Conservation (phyloP, 805 yeast genomes). For the baker's yeast (Saccharomyces cerevisiae) region DNA sequence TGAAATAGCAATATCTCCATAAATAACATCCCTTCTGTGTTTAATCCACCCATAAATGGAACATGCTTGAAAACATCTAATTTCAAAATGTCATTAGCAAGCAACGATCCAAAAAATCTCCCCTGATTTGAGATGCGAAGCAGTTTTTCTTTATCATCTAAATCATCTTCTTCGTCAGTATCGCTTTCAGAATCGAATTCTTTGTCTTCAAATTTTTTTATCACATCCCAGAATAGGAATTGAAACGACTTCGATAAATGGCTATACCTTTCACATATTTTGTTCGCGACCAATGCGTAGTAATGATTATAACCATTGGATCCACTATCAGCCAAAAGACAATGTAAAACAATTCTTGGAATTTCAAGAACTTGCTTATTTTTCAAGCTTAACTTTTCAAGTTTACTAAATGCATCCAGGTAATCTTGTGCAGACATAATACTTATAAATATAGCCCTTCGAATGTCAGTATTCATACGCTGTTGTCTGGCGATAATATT, state of each 20-base stretch:
- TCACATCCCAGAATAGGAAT: conserved; percentile 79
- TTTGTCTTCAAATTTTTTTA: conserved; percentile 61
- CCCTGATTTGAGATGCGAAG: conserved; percentile 65
- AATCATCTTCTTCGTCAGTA: conserved; percentile 29
- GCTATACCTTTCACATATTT: conserved; percentile 62
- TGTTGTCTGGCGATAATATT: conserved; percentile 74
- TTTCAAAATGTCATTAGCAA: conserved; percentile 66
- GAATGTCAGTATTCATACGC: conserved; percentile 90
- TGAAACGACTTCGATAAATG: conserved; percentile 76
- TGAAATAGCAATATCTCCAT: conserved; percentile 66
- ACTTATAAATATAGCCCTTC: conserved; percentile 88
- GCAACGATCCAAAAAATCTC: conserved; percentile 66
- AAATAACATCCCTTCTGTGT: conserved; percentile 55
- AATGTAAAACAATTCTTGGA: conserved; percentile 76
- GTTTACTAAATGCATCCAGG: conserved; percentile 73
- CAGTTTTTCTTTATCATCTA: conserved; percentile 47
- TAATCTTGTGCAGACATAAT: conserved; percentile 93
- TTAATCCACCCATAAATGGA: conserved; percentile 61
- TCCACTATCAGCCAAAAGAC: conserved; percentile 62
- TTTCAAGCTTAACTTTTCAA: conserved; percentile 73
- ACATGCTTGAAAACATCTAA: conserved; percentile 65
- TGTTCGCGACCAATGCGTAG: conserved; percentile 71
- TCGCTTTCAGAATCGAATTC: conserved; percentile 29
- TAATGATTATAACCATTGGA: conserved; percentile 73
- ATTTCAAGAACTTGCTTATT: conserved; percentile 79